phyloP scores from a whole-genome alignment of 768 basidiomycete species.

The Hydnomerulius pinastri region DNA sequence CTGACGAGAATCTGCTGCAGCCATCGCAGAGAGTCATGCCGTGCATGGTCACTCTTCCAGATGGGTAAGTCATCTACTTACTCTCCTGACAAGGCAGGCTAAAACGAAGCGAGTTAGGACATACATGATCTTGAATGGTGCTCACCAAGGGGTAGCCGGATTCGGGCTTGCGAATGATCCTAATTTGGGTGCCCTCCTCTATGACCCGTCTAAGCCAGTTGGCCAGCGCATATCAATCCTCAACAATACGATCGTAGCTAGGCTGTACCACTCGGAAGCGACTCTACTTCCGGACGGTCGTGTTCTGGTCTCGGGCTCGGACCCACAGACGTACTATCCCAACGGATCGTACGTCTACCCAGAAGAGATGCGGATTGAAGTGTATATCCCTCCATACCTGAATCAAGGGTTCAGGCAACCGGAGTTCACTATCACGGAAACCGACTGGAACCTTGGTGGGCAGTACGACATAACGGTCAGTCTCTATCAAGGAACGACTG shows the following conservation, averaged over 20 bases:
- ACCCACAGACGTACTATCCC: conserved; percentile 54
- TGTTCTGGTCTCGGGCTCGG: conserved; percentile 75
- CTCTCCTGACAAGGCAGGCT: neutral
- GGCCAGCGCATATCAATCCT: conserved; percentile 67
- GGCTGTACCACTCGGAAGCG: conserved; percentile 79
- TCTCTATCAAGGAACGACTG: conserved; percentile 41
- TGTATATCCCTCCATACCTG: conserved; percentile 89
- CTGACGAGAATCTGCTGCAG: conserved; percentile 35
- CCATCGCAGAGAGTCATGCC: conserved; percentile 76
- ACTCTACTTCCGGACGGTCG: conserved; percentile 75
- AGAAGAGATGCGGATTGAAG: conserved; percentile 77
- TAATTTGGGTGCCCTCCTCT: conserved; percentile 65
- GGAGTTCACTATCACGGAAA: conserved; percentile 52
- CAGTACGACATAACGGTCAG: conserved; percentile 53
- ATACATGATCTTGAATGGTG: conserved; percentile 76
- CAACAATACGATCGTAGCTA: conserved; percentile 66
- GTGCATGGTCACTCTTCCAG: conserved; percentile 68
- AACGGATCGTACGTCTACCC: conserved; percentile 49
- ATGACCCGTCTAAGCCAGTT: conserved; percentile 63
- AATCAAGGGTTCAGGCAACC: conserved; percentile 64
- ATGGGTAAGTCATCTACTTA: conserved; percentile 19
- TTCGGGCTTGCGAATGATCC: conserved; percentile 70
- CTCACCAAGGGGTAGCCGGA: conserved; percentile 66
- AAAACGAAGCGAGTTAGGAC: conserved; percentile 50
- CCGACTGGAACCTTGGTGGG: conserved; percentile 65